These are phyloP conservation scores for Binderoboletus segoi DNA, from an alignment of 1,284 basidiomycete genomes.

Conservation along the genomic window DNA sequence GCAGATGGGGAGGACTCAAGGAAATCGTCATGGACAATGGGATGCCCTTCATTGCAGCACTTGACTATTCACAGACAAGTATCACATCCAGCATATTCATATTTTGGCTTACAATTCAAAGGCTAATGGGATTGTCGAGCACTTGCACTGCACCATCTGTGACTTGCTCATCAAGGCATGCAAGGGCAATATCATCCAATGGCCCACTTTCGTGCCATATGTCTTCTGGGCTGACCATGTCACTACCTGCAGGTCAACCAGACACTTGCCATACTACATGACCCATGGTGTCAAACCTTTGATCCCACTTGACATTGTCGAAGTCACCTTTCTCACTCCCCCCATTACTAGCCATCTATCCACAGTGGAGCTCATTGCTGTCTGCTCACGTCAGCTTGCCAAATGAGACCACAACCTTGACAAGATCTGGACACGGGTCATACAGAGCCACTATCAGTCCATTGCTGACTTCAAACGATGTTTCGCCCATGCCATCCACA, in stretches of 20 bases:
- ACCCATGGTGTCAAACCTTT: conserved; percentile 32
- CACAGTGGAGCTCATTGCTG: neutral
- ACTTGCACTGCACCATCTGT: neutral
- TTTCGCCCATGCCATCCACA: conserved; percentile 16
- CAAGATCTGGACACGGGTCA: conserved; percentile 15
- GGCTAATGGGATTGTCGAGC: conserved; percentile 6
- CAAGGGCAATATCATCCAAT: conserved; percentile 5
- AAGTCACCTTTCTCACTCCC: conserved; percentile 31
- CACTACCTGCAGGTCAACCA: neutral
- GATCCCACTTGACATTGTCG: conserved; percentile 33
- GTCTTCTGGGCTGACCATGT: conserved; percentile 5
- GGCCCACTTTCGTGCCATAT: neutral
- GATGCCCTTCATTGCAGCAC: neutral
- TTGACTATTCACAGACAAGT: neutral
- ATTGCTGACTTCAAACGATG: conserved; percentile 11
- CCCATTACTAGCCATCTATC: neutral
- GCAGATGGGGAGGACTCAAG: conserved; percentile 1
- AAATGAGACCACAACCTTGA: neutral
- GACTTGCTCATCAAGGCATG: conserved; percentile 6
- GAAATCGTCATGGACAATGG: conserved; percentile 16
- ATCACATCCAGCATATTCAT: conserved; percentile 2
- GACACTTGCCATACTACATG: conserved; percentile 24
- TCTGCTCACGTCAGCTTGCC: neutral
- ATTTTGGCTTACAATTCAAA: conserved; percentile 8
- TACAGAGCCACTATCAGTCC: conserved; percentile 22